Conservation (phyloP, 2,329 filamentous ascomycete species). For the Microdochium paspali region DNA sequence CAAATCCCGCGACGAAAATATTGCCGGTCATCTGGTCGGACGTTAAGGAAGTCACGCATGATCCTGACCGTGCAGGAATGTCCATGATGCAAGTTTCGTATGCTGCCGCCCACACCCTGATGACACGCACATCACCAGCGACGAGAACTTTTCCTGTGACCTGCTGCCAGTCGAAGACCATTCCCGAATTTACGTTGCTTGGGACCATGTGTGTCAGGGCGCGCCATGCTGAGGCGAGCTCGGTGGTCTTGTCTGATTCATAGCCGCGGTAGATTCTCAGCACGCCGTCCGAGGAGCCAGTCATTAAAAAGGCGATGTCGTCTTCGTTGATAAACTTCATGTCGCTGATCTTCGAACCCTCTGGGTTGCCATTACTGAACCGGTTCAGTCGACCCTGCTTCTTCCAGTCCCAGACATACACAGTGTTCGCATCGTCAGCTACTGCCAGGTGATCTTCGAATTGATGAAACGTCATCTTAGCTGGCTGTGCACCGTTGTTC, state of each 20-base stretch:
- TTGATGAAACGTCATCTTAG: conserved; percentile 93
- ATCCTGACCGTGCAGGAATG: conserved; percentile 87
- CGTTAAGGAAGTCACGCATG: conserved; percentile 90
- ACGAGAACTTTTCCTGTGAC: conserved; percentile 93
- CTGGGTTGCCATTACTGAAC: conserved; percentile 91
- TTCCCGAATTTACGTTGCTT: conserved; percentile 86
- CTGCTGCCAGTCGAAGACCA: conserved; percentile 99
- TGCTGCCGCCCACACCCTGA: conserved; percentile 91
- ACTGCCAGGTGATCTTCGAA: conserved; percentile 95
- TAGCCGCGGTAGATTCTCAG: conserved; percentile 91
- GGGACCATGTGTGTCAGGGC: conserved; percentile 90
- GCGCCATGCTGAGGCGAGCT: conserved; percentile 84
- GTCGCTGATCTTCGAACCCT: conserved; percentile 85
- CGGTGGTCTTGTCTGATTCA: conserved; percentile 64
- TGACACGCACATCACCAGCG: conserved; percentile 89
- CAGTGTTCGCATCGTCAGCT: conserved; percentile 83
- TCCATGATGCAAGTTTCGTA: conserved; percentile 89
- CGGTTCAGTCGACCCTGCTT: conserved; percentile 63
- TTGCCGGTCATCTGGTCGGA: conserved; percentile 97
- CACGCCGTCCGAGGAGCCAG: conserved; percentile 89
- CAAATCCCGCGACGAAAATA: conserved; percentile 91
- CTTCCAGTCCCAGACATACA: conserved; percentile 92
- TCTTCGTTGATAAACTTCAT: conserved; percentile 98
- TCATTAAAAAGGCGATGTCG: conserved; percentile 89
- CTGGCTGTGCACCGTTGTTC: conserved; percentile 81